phyloP scores from a whole-genome alignment of 2,329 filamentous ascomycete species.

The Hypoxylon sp. region DNA sequence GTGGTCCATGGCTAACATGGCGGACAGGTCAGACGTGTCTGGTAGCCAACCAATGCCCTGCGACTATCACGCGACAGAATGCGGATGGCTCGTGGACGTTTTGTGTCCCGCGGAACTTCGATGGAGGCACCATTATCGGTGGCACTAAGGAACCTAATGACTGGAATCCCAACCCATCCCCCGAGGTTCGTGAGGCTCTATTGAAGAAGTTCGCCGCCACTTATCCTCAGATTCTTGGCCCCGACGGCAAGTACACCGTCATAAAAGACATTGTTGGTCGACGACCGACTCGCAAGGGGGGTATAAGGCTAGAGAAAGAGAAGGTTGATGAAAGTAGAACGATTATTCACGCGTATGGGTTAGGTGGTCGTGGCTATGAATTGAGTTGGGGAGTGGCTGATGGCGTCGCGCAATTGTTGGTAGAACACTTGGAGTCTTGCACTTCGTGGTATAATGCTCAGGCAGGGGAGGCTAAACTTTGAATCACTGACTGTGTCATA shows the following conservation, averaged over 20 bases:
- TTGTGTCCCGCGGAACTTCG: slow-evolving; percentile 71
- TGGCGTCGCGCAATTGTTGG: slow-evolving; percentile 62
- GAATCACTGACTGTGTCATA: background rate
- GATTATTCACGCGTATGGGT: slow-evolving; percentile 71
- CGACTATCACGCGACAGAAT: slow-evolving; percentile 71
- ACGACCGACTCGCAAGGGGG: slow-evolving; percentile 62
- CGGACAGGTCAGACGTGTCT: slow-evolving; percentile 63
- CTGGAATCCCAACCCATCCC: slow-evolving; percentile 66
- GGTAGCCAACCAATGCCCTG: slow-evolving; percentile 56
- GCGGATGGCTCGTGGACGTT: slow-evolving; percentile 75
- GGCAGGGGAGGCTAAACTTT: slow-evolving; percentile 21
- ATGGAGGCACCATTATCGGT: slow-evolving; percentile 75
- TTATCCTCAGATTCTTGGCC: slow-evolving; percentile 50
- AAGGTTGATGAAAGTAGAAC: slow-evolving; percentile 48
- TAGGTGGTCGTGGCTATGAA: slow-evolving; percentile 73
- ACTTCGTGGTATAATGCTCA: background rate
- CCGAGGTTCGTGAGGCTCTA: slow-evolving; percentile 62
- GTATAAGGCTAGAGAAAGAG: slow-evolving; percentile 69
- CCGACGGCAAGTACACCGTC: slow-evolving; percentile 53
- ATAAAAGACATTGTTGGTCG: slow-evolving; percentile 63
- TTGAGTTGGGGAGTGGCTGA: slow-evolving; percentile 72
- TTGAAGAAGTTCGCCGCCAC: slow-evolving; percentile 57
- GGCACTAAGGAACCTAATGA: slow-evolving; percentile 74
- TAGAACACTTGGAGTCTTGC: slow-evolving; percentile 36
- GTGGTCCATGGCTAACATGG: slow-evolving; percentile 1